Conservation (phyloP, 2,329 filamentous ascomycete genomes). For the Xylaria sp. region DNA sequence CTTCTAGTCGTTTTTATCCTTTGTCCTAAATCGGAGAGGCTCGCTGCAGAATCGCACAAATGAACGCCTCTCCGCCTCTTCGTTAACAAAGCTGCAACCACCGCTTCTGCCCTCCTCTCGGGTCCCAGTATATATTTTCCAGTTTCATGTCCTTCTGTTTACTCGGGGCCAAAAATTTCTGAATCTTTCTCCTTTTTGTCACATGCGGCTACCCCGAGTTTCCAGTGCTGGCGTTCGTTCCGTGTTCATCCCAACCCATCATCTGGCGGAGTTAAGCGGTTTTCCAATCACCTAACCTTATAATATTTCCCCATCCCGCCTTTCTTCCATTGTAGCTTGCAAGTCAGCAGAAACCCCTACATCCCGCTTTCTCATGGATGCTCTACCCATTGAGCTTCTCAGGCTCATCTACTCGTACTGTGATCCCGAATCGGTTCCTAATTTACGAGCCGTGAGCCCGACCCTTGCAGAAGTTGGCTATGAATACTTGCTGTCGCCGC, state of each 20-base stretch:
- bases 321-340: slow-evolving; percentile 12
- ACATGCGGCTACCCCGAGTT: slow-evolving; percentile 20
- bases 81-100: slow-evolving; percentile 42
- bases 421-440: slow-evolving; percentile 52
- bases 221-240: slow-evolving; percentile 37
- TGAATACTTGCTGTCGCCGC: slow-evolving; percentile 54
- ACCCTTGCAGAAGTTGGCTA: slow-evolving; percentile 56
- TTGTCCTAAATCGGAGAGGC: slow-evolving; percentile 49
- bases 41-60: slow-evolving; percentile 46
- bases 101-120: slow-evolving; percentile 36
- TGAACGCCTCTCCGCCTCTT: slow-evolving; percentile 45
- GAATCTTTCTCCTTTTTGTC: slow-evolving; percentile 36
- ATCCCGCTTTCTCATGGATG: slow-evolving; percentile 44
- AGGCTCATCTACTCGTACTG: slow-evolving; percentile 57
- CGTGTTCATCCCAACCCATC: slow-evolving; percentile 32
- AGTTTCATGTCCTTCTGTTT: slow-evolving; percentile 23
- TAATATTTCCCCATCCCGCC: slow-evolving; percentile 34
- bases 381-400: slow-evolving; percentile 54
- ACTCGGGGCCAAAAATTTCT: slow-evolving; percentile 26
- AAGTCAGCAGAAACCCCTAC: slow-evolving; percentile 13
- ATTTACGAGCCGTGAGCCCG: slow-evolving; percentile 54
- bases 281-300: slow-evolving; percentile 6
- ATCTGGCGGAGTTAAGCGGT: slow-evolving; percentile 43
- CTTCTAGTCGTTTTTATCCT: slow-evolving; percentile 42
- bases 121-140: slow-evolving; percentile 39